These are phyloP conservation scores for Myriosclerotinia duriaeana DNA, from an alignment of 2,329 filamentous ascomycete species.

Conservation along the genomic window DNA sequence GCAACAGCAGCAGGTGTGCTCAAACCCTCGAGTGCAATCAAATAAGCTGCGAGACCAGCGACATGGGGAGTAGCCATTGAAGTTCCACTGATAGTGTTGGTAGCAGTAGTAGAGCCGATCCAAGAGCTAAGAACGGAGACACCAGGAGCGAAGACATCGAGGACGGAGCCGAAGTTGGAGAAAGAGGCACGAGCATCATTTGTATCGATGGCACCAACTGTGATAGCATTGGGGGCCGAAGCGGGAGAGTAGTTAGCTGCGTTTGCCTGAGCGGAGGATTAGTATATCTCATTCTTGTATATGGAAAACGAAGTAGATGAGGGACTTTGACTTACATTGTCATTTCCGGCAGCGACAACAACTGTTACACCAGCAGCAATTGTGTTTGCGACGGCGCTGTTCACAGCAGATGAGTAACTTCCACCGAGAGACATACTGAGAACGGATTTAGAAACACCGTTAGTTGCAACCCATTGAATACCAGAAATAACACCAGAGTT, in stretches of 20 bases:
- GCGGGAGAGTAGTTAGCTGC: conserved; percentile 49
- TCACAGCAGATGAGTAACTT: conserved; percentile 47
- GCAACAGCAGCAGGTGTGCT: conserved; percentile 44
- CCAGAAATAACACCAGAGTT: conserved; percentile 43
- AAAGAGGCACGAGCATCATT: conserved; percentile 45
- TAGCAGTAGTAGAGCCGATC: conserved; percentile 46
- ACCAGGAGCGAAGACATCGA: conserved; percentile 55
- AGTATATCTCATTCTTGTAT: neutral
- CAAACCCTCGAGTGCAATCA: conserved; percentile 52
- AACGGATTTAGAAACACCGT: conserved; percentile 43
- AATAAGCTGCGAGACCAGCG: conserved; percentile 65
- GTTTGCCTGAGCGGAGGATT: conserved; percentile 34
- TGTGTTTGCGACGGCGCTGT: conserved; percentile 50
- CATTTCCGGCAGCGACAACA: conserved; percentile 57
- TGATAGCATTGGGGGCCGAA: conserved; percentile 49
- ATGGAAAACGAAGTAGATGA: neutral
- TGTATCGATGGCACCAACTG: conserved; percentile 52
- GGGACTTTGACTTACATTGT: conserved; percentile 33
- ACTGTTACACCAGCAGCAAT: conserved; percentile 50
- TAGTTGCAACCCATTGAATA: conserved; percentile 42
- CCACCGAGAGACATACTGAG: conserved; percentile 58
- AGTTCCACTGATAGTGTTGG: conserved; percentile 57
- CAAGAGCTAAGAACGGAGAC: conserved; percentile 49
- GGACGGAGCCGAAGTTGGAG: conserved; percentile 52
- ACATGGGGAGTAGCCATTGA: conserved; percentile 65